These are phyloP conservation scores for Teunomyces gatunensis DNA, from an alignment of 805 yeast genomes.

Conservation along the genomic window DNA sequence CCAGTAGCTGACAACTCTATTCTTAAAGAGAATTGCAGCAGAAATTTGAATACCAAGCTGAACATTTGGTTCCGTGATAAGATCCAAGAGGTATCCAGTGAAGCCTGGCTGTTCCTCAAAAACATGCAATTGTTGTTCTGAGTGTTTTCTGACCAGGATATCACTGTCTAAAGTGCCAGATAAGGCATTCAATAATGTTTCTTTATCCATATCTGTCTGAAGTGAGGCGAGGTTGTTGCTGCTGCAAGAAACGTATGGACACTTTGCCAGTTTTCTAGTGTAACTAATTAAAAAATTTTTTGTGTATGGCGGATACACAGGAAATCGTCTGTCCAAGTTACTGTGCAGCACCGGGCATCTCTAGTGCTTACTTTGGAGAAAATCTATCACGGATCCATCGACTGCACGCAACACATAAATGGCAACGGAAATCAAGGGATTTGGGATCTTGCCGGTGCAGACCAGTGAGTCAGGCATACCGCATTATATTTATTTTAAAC, in stretches of 20 bases:
- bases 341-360: slow-evolving; percentile 4
- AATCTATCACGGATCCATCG: background rate
- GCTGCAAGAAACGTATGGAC: background rate
- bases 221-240: background rate
- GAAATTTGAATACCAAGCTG: slow-evolving; percentile 44
- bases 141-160: slow-evolving; percentile 47
- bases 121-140: slow-evolving; percentile 50
- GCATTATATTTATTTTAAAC: slow-evolving; percentile 67
- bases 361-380: background rate
- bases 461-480: slow-evolving; percentile 33
- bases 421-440: slow-evolving; percentile 55
- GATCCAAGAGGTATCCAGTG: slow-evolving; percentile 51
- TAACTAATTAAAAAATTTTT: background rate
- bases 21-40: slow-evolving; percentile 45
- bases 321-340: background rate
- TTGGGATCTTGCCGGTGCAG: slow-evolving; percentile 47
- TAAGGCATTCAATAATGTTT: slow-evolving; percentile 47
- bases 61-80: slow-evolving; percentile 44
- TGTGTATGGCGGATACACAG: background rate
- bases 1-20: slow-evolving; percentile 40
- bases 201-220: slow-evolving; percentile 42
- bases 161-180: slow-evolving; percentile 56
- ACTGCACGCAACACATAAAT: slow-evolving; percentile 5
- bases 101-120: slow-evolving; percentile 59
- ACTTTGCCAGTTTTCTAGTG: background rate